These are phyloP conservation scores for Melianthus villosus DNA, from an alignment of 441 rosid species.

Conservation along the genomic window DNA sequence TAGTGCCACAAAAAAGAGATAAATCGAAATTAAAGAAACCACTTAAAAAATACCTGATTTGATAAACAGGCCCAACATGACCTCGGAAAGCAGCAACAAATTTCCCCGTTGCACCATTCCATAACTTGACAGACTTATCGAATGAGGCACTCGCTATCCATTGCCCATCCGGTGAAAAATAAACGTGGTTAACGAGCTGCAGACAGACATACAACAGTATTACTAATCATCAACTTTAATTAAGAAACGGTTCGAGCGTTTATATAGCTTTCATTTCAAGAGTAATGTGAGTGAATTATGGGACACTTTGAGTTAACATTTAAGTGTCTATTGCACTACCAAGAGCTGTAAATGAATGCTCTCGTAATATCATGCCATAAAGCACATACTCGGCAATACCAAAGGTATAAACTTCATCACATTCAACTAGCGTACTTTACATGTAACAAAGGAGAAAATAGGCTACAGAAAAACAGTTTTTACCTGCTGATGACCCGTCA, in stretches of 20 bases:
- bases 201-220: too few relatives aligned
- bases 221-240: too few relatives aligned
- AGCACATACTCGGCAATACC: too few relatives aligned
- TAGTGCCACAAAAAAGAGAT: too few relatives aligned
- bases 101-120: slow-evolving; percentile 85
- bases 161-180: slow-evolving; percentile 92
- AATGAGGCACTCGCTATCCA: slow-evolving; percentile 98
- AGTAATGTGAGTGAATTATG: too few relatives aligned
- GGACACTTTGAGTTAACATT: too few relatives aligned
- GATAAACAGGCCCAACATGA: slow-evolving; percentile 94
- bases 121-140: slow-evolving; percentile 80
- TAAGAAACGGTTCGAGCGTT: too few relatives aligned
- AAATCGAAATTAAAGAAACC: not conserved
- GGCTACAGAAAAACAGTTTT: not conserved
- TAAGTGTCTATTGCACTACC: too few relatives aligned
- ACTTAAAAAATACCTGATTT: slow-evolving; percentile 38
- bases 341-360: too few relatives aligned
- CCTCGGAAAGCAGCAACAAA: slow-evolving; percentile 82
- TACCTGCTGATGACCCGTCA: slow-evolving; percentile 96
- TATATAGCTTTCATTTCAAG: too few relatives aligned
- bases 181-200: slow-evolving; percentile 93
- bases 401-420: too few relatives aligned
- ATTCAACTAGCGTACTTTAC: not conserved
- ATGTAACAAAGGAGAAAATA: not conserved
- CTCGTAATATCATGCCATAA: too few relatives aligned